Evolutionary conservation across 441 rosid genomes (phyloP), one percentile per base, ranked within the genome.

Genomic region (Erodium trifolium): DNA sequence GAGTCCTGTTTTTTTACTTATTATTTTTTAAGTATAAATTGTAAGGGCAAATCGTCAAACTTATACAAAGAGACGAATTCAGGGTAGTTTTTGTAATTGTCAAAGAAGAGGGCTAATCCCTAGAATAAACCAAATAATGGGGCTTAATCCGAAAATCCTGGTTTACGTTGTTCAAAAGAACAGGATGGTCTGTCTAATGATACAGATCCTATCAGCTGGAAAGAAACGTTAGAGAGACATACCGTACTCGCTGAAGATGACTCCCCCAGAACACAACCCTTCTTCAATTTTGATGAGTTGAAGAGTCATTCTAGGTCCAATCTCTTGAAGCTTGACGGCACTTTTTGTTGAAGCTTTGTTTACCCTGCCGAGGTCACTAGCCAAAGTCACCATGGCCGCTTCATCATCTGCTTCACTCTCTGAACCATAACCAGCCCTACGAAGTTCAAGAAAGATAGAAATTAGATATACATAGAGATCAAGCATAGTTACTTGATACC

Each of bases 301-400:
- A 69, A 91, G 87, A 12, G 88, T 88, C 98, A 93, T 91, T 75
- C 98, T 89, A 11, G 97, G 97, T 70, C 97, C 96, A 74, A 91
- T 83, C 72, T 93, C 98, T 75, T 91, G 96, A 63, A 91, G 96
- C 83, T 80, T 85, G 75, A 92, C 90, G 5, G 94, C 95, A 57
- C 91, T 87, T 81, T 90, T 90, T 14, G 88, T 77, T 2, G 90
- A 77, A 19, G 90, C 85, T 41, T 66, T 77, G 57, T 87, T 91
- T 45, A 83, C 88, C 77, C 97, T 79, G 67, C 91, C 87, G 65
- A 90, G 77, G 81, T 90, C 88, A 75, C 86, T 82, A 12, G 83
- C 67, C 77, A 90, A 70, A 66, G 93, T 87, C 81, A 93, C 97
- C 1, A 87, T 87, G 6, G 98, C 96, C 3, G 93, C 94, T 78